Base-by-base conservation (phyloP, 2,329 filamentous ascomycete genomes). In the Alternaria burnsii region DNA sequence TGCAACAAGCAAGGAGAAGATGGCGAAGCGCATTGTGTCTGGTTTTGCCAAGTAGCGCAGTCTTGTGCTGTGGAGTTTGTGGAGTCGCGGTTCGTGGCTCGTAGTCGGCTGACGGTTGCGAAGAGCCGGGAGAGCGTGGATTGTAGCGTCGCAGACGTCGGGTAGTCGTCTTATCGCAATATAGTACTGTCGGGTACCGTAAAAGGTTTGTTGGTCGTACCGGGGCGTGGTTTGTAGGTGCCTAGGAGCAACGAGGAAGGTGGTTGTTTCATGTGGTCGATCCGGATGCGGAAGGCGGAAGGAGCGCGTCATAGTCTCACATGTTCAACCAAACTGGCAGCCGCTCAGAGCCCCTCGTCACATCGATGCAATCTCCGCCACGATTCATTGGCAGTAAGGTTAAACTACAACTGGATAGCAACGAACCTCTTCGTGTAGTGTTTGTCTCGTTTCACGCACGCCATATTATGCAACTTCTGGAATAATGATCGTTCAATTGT, bases 1-100 rank as follows among this genome's bases (percentile, higher is more conserved):
- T 63, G 87, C 81, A 55, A 89, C 79, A 42, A 91, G 79, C 52
- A 88, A 78, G 55, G 87, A 79, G 64, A 86, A 75, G 69, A 90
- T 71, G 61, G 86, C 76, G 70, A 89, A 80, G 81, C 86, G 91
- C 92, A 94, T 95, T 58, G 62, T 85, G 58, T 50, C 34, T 56
- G 30, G 22, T 41, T 30, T n/a, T 34, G 20, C 5, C 10, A 14
- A 20, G 20, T 42, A 22, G 40, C 20, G 40, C 10, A 22, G 22
- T 18, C 32, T 34, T 12, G 54, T 41, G 18, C 11, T 54, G 36
- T 43, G 20, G 34, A 38, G 34, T 38, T 36, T 30, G 32, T 36
- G n/a, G 18, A 24, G 38, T 43, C 4, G 36, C 22, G 26, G 38
- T 24, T 30, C 4, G 44, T 14, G 36, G 36, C 28, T 10, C 8